phyloP scores from a whole-genome alignment of 371 early-diverging fungal genomes.

The Mortierella sp. region DNA sequence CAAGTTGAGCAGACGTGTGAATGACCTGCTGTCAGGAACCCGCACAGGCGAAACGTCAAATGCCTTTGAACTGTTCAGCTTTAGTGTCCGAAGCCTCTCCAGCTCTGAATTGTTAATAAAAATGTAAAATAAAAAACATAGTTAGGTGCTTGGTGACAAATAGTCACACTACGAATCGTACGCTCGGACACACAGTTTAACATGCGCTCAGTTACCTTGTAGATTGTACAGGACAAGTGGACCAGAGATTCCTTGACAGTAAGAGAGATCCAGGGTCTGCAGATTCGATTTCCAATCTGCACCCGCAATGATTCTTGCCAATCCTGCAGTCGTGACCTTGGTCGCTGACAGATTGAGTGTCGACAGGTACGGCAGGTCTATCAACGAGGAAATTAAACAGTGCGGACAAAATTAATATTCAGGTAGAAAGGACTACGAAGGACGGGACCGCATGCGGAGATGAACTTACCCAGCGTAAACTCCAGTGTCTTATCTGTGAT shows the following conservation, averaged over 20 bases:
- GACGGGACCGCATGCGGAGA: background rate
- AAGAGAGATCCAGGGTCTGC: slow-evolving; percentile 46
- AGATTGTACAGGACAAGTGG: slow-evolving; percentile 24
- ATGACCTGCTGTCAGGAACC: slow-evolving; percentile 26
- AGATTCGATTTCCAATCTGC: slow-evolving; percentile 37
- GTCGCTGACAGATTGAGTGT: slow-evolving; percentile 36
- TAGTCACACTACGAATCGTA: background rate
- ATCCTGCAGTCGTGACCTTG: slow-evolving; percentile 39
- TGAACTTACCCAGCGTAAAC: slow-evolving; percentile 22
- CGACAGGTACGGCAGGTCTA: slow-evolving; percentile 33
- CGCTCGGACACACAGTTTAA: background rate
- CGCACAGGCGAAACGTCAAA: slow-evolving; percentile 34
- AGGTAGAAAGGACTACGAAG: background rate
- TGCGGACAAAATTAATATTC: background rate
- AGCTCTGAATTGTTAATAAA: slow-evolving; percentile 16
- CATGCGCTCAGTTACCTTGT: slow-evolving; percentile 22
- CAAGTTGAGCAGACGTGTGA: slow-evolving; percentile 17
- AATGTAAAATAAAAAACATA: background rate
- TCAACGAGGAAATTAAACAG: too few species aligned
- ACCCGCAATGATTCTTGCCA: slow-evolving; percentile 31
- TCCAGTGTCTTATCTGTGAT: slow-evolving; percentile 46
- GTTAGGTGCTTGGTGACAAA: background rate
- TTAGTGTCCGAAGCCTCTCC: slow-evolving; percentile 25
- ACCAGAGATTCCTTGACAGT: slow-evolving; percentile 40
- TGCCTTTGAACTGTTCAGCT: slow-evolving; percentile 43